A percentile compares a stretch with the other conserved stretches of the same genome.
Conservation (phyloP, 208 protist genomes). For the Novymonas esmeraldas region DNA sequence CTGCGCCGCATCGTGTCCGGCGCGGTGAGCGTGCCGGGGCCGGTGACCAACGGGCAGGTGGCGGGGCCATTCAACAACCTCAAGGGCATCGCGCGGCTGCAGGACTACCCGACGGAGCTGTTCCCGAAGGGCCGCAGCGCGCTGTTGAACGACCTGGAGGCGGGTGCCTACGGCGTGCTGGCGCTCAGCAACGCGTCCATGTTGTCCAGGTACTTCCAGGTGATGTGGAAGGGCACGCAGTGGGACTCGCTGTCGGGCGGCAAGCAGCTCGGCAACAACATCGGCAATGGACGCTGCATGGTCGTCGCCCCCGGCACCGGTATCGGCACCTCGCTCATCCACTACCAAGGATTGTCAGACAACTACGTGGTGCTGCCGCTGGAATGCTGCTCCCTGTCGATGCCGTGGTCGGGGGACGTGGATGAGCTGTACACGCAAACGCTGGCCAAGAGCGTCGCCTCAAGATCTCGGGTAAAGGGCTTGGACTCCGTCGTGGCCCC, state of each 20-base stretch:
- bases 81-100: conserved; percentile 51
- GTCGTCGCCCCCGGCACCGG: conserved; percentile 69
- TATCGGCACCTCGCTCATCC: conserved; percentile 62
- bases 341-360: conserved; percentile 42
- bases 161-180: conserved; percentile 66
- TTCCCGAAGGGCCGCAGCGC: conserved; percentile 55
- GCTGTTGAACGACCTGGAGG: conserved; percentile 77
- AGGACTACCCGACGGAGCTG: conserved; percentile 51
- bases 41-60: conserved; percentile 44
- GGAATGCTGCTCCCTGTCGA: conserved; percentile 51
- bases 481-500: conserved; percentile 25
- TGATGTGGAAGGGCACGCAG: conserved; percentile 75
- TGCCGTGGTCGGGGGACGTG: conserved; percentile 22
- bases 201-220: conserved; percentile 60
- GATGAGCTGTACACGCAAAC: conserved; percentile 23
- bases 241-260: conserved; percentile 35
- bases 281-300: conserved; percentile 54
- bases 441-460: conserved; percentile 25
- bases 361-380: conserved; percentile 52
- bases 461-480: conserved; percentile 6
- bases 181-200: conserved; percentile 47
- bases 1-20: conserved; percentile 47
- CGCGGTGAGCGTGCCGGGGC: conserved; percentile 62
- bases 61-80: conserved; percentile 77
- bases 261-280: conserved; percentile 20